These are phyloP conservation scores for Plenodomus biglobosus DNA, from an alignment of 2,329 filamentous ascomycete species.

Conservation along the genomic window DNA sequence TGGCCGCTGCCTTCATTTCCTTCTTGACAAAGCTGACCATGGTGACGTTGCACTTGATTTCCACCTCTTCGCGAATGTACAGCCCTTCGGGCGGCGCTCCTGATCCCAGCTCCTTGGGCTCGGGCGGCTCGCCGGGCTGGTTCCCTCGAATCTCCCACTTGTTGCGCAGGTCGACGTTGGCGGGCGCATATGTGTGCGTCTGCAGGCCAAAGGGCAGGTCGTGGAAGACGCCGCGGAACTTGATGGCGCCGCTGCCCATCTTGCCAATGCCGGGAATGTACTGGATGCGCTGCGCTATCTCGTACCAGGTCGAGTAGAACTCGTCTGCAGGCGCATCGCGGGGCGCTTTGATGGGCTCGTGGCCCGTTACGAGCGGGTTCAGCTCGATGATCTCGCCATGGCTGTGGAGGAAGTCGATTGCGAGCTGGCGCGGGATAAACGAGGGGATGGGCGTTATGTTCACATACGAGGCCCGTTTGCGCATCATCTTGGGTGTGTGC, in stretches of 20 bases:
- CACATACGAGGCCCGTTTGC: constrained; percentile 66
- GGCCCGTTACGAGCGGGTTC: constrained; percentile 67
- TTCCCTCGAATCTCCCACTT: constrained; percentile 70
- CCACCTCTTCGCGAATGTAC: constrained; percentile 70
- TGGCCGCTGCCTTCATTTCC: constrained; percentile 66
- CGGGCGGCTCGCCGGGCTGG: constrained; percentile 66
- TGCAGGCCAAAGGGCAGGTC: constrained; percentile 72
- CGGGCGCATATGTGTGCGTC: constrained; percentile 70
- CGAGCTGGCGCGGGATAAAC: constrained; percentile 70
- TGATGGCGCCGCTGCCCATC: constrained; percentile 65
- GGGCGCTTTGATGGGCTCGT: constrained; percentile 66
- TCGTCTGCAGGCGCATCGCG: constrained; percentile 69
- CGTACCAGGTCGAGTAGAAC: constrained; percentile 74
- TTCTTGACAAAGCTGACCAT: constrained; percentile 67
- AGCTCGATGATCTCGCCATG: constrained; percentile 71
- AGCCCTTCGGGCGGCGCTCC: constrained; percentile 65
- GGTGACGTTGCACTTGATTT: constrained; percentile 69
- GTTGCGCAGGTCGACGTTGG: constrained; percentile 67
- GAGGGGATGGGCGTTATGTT: constrained; percentile 69
- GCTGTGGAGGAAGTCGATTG: constrained; percentile 71
- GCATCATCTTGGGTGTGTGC: constrained; percentile 45
- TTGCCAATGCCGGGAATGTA: constrained; percentile 67
- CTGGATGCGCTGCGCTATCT: constrained; percentile 69
- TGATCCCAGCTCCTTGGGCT: constrained; percentile 64
- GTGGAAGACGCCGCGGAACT: constrained; percentile 71